These are phyloP conservation scores for Trametes elegans DNA, from an alignment of 768 basidiomycete genomes.

Conservation along the genomic window DNA sequence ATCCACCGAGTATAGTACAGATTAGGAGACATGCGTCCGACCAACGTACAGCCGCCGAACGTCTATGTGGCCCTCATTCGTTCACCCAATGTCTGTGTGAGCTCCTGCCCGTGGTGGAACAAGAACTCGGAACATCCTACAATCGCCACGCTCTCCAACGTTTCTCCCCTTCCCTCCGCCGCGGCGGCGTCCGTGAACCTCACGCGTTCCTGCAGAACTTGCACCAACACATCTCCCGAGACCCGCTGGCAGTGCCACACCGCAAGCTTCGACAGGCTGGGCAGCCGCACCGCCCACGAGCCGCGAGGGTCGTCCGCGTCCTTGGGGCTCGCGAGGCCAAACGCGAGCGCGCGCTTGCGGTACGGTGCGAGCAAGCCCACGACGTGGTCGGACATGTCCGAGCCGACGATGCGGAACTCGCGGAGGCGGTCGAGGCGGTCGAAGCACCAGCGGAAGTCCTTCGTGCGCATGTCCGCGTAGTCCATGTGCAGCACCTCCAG, in stretches of 20 bases:
- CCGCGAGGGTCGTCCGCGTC: conserved; percentile 15
- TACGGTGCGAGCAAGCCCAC: conserved; percentile 54
- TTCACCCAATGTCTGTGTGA: conserved; percentile 27
- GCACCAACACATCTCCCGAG: conserved; percentile 55
- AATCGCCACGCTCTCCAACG: conserved; percentile 30
- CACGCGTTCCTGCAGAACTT: conserved; percentile 49
- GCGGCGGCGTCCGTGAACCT: conserved; percentile 34
- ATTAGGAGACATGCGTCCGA: too few relatives aligned
- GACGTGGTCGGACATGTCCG: conserved; percentile 79
- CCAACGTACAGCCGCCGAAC: neutral
- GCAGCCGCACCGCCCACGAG: conserved; percentile 46
- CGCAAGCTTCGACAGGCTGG: conserved; percentile 49
- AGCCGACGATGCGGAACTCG: conserved; percentile 72
- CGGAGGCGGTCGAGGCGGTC: conserved; percentile 50
- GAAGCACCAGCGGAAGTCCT: conserved; percentile 73
- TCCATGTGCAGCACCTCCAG: conserved; percentile 72
- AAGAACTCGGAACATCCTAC: conserved; percentile 30
- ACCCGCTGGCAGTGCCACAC: conserved; percentile 64
- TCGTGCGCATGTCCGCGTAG: conserved; percentile 80
- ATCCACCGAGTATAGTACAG: neutral
- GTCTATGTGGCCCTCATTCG: conserved; percentile 18
- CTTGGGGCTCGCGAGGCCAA: conserved; percentile 3
- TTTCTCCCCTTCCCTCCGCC: conserved; percentile 18
- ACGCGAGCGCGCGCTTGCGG: conserved; percentile 1
- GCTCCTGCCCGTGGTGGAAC: conserved; percentile 23